Evolutionary conservation across 2,329 filamentous ascomycete species (phyloP).

Genomic region (Penicillium sp.): DNA sequence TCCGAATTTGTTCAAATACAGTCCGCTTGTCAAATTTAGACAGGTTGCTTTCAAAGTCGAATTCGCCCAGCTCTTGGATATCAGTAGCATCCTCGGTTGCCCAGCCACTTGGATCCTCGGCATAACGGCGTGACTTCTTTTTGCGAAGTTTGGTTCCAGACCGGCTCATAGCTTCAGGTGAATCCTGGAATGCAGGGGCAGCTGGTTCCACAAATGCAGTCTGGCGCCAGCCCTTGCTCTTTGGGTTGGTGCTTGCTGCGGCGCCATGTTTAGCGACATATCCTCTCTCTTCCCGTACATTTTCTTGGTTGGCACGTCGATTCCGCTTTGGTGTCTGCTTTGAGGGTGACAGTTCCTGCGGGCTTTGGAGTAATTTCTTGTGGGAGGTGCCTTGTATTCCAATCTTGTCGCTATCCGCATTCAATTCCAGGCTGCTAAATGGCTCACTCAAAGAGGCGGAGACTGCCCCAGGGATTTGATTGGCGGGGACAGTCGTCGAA

Average conservation of each 20-base stretch:
- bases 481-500: conserved; percentile 4
- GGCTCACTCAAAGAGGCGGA: conserved; percentile 46
- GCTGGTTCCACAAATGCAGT: conserved; percentile 60
- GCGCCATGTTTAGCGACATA: conserved; percentile 34
- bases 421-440: conserved; percentile 43
- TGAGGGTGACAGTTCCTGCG: conserved; percentile 22
- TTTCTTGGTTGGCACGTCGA: conserved; percentile 47
- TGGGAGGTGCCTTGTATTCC: conserved; percentile 10
- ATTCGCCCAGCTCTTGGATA: conserved; percentile 87
- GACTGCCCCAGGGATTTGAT: conserved; percentile 16
- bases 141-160: conserved; percentile 45
- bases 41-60: conserved; percentile 85
- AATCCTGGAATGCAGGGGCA: conserved; percentile 45
- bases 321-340: conserved; percentile 38
- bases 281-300: conserved; percentile 46
- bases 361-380: conserved; percentile 19
- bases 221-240: conserved; percentile 65
- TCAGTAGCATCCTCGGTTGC: conserved; percentile 95
- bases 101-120: conserved; percentile 74
- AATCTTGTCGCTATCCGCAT: conserved; percentile 24
- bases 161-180: conserved; percentile 27
- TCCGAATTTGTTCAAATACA: conserved; percentile 87
- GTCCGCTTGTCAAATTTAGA: conserved; percentile 93
- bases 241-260: conserved; percentile 38
- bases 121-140: conserved; percentile 47